These are phyloP conservation scores for Diplotaxis tenuifolia DNA, from an alignment of 345 rosid genomes.

Conservation along the genomic window DNA sequence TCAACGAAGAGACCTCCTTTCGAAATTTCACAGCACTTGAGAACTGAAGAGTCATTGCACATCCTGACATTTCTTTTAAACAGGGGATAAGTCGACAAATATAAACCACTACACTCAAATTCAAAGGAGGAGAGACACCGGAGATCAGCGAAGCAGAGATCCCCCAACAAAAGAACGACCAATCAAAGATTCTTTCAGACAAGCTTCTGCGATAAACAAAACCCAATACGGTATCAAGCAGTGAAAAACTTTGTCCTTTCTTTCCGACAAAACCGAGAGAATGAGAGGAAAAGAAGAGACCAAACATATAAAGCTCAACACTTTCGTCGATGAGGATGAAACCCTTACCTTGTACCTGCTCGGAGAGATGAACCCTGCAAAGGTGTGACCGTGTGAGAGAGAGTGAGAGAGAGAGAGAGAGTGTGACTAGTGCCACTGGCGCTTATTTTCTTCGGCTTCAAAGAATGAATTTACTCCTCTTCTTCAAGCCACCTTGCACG, in stretches of 20 bases:
- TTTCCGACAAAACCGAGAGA: not conserved
- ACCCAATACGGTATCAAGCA: not conserved
- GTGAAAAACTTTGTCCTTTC: not conserved
- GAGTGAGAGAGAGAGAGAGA: not conserved
- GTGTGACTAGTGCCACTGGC: conserved; percentile 37
- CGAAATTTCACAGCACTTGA: conserved; percentile 28
- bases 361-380: conserved; percentile 2
- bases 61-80: conserved; percentile 45
- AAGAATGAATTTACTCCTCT: not conserved
- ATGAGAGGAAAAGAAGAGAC: no score
- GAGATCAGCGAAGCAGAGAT: not conserved
- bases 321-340: not conserved
- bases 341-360: conserved; percentile 18
- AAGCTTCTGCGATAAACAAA: conserved; percentile 22
- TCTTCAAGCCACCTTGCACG: conserved; percentile 1
- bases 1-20: conserved; percentile 30
- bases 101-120: not conserved
- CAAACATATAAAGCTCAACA: not conserved
- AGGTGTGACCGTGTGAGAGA: no score
- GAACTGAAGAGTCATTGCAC: conserved; percentile 37
- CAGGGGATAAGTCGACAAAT: conserved; percentile 39
- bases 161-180: not conserved
- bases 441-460: conserved; percentile 20
- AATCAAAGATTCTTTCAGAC: not conserved
- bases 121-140: not conserved